phyloP scores from a whole-genome alignment of 73 alveolate genomes.

The Blepharisma stoltei region DNA sequence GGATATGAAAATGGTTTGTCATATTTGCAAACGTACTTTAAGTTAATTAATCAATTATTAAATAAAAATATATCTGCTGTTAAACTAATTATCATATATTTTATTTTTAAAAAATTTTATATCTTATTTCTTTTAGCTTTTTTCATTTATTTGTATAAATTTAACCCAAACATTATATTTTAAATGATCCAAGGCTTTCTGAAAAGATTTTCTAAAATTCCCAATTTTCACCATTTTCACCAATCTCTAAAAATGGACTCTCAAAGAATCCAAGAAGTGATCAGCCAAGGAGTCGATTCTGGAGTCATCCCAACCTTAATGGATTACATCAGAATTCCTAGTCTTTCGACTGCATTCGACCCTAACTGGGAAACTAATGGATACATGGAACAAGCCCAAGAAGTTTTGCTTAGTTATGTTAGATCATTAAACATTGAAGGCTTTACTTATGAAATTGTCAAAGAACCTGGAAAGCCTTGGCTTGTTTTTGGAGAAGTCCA shows the following conservation, averaged over 20 bases:
- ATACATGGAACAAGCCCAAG: constrained; percentile 38
- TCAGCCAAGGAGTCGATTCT: constrained; percentile 6
- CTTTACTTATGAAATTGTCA: constrained; percentile 41
- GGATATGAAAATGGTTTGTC: constrained; percentile 16
- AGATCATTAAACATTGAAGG: constrained; percentile 56
- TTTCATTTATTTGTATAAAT: too few species aligned
- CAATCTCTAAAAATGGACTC: too few species aligned
- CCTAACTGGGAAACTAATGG: constrained; percentile 64
- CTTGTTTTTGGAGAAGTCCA: constrained; percentile 49
- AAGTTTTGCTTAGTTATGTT: constrained; percentile 49
- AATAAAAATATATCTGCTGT: too few species aligned
- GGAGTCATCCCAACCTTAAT: constrained; percentile 43
- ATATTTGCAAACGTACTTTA: neutral
- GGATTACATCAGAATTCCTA: constrained; percentile 62
- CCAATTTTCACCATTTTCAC: too few species aligned
- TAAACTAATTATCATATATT: too few species aligned
- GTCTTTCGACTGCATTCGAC: constrained; percentile 59
- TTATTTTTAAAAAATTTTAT: too few species aligned
- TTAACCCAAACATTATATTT: too few species aligned
- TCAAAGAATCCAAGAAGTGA: too few species aligned
- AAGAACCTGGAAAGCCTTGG: constrained; percentile 70
- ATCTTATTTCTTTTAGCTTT: too few species aligned
- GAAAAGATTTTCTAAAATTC: too few species aligned
- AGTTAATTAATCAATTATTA: neutral
- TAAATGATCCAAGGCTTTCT: too few species aligned